Evolutionary conservation across 768 basidiomycete species (phyloP).

Genomic region (Leccinum variicolor): DNA sequence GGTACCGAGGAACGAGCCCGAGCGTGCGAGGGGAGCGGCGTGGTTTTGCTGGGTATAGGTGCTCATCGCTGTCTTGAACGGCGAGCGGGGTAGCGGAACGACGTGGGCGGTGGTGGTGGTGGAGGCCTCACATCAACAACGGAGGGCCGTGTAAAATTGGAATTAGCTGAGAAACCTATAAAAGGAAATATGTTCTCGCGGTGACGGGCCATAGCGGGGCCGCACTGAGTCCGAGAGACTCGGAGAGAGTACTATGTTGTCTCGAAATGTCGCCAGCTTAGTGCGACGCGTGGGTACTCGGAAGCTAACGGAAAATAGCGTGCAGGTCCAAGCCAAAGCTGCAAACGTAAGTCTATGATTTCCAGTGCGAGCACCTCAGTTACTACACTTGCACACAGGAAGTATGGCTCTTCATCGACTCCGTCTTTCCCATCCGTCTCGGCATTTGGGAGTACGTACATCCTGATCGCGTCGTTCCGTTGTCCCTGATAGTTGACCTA

Average conservation of each 20-base stretch:
- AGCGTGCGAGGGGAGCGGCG: slow-evolving; percentile 42
- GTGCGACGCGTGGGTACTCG: slow-evolving; percentile 4
- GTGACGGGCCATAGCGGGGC: background rate
- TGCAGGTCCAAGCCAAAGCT: background rate
- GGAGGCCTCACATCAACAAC: slow-evolving; percentile 11
- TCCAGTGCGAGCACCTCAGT: slow-evolving; percentile 6
- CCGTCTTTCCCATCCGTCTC: slow-evolving; percentile 72
- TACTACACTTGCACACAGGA: slow-evolving; percentile 31
- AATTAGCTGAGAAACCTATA: slow-evolving; percentile 1
- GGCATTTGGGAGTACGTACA: slow-evolving; percentile 68
- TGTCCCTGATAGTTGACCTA: slow-evolving; percentile 26
- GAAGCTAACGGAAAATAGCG: slow-evolving; percentile 8
- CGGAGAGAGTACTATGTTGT: slow-evolving; percentile 13
- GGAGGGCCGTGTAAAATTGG: slow-evolving; percentile 11
- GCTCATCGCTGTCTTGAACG: slow-evolving; percentile 25
- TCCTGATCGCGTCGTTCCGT: background rate
- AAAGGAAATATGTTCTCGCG: slow-evolving; percentile 15
- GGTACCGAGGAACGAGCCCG: slow-evolving; percentile 57
- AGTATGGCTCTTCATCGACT: slow-evolving; percentile 71
- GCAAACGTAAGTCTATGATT: slow-evolving; percentile 19
- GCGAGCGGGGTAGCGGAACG: slow-evolving; percentile 17
- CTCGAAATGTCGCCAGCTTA: slow-evolving; percentile 8
- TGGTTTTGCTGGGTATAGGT: slow-evolving; percentile 26
- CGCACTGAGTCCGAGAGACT: background rate
- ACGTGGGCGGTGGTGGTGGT: slow-evolving; percentile 19